Percentiles rank a stretch among this genome's conserved stretches.
Conservation (phyloP, 441 rosid species). For the Pelargonium cotyledonis region DNA sequence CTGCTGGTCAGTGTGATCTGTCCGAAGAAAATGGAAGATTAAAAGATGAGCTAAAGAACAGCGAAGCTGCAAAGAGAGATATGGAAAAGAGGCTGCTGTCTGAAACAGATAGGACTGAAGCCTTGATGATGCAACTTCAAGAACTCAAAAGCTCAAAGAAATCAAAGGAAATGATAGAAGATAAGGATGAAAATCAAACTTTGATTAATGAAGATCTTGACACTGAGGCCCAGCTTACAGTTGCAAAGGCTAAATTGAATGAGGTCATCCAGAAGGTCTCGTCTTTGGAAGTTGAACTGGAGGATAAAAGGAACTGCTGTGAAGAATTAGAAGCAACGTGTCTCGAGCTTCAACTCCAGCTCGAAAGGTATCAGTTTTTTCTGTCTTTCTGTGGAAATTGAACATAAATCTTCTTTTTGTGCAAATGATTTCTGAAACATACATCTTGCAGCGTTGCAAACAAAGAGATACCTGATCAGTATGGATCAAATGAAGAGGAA, state of each 20-base stretch:
- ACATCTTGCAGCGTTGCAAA: constrained; percentile 43
- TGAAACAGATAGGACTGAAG: constrained; percentile 28
- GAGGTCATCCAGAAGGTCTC: constrained; percentile 62
- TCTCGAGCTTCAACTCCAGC: constrained; percentile 85
- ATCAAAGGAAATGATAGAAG: constrained; percentile 45
- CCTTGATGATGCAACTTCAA: constrained; percentile 30
- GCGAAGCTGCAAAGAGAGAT: constrained; percentile 32
- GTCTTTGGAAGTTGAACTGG: constrained; percentile 85
- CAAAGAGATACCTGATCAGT: constrained; percentile 34
- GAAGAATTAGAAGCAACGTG: constrained; percentile 85
- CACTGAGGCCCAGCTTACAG: constrained; percentile 49
- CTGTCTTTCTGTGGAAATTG: background rate
- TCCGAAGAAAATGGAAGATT: constrained; percentile 30
- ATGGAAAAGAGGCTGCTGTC: constrained; percentile 35
- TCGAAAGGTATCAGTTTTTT: constrained; percentile 53
- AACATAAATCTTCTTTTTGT: constrained; percentile 11
- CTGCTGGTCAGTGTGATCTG: constrained; percentile 13
- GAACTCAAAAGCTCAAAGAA: constrained; percentile 49
- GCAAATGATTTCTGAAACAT: constrained; percentile 15
- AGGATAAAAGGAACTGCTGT: constrained; percentile 68
- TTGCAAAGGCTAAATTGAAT: constrained; percentile 51
- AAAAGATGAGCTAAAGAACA: constrained; percentile 31
- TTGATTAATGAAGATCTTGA: constrained; percentile 75
- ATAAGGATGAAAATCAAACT: constrained; percentile 66
- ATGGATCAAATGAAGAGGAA: constrained; percentile 37